Evolutionary conservation across 192 early-diverging fungal genomes (phyloP).

Genomic region (Cladochytrium replicatum): DNA sequence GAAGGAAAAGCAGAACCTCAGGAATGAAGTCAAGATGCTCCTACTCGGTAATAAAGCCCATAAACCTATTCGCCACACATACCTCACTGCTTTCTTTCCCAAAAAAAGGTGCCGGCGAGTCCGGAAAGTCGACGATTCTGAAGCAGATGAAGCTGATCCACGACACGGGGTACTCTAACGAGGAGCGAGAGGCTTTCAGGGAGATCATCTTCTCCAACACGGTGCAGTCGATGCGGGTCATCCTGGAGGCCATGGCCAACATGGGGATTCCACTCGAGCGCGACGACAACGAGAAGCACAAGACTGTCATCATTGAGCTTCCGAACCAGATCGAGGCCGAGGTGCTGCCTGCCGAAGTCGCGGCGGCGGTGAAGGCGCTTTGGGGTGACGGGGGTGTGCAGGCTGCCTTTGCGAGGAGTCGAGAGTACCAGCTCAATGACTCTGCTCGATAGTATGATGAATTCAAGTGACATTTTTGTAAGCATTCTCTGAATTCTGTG

Average conservation of each 20-base stretch:
- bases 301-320: constrained; percentile 65
- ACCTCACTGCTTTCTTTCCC: background rate
- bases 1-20: constrained; percentile 66
- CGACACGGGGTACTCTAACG: constrained; percentile 81
- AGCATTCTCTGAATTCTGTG: constrained; percentile 13
- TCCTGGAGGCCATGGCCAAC: constrained; percentile 87
- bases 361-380: constrained; percentile 67
- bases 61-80: background rate
- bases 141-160: constrained; percentile 99
- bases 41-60: constrained; percentile 46
- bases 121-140: constrained; percentile 93
- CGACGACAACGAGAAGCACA: constrained; percentile 58
- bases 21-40: constrained; percentile 95
- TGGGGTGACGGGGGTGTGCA: constrained; percentile 80
- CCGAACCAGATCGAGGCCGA: constrained; percentile 85
- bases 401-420: constrained; percentile 63
- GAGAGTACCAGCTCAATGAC: constrained; percentile 96
- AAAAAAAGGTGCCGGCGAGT: constrained; percentile 80
- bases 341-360: constrained; percentile 66
- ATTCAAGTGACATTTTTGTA: constrained; percentile 2
- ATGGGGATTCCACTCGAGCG: constrained; percentile 66
- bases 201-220: constrained; percentile 95
- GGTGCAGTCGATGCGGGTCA: constrained; percentile 90
- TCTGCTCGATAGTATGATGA: constrained; percentile 78
- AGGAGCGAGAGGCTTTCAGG: constrained; percentile 87